phyloP scores from a whole-genome alignment of 2,329 filamentous ascomycete species.

The Colletotrichum higginsianum region DNA sequence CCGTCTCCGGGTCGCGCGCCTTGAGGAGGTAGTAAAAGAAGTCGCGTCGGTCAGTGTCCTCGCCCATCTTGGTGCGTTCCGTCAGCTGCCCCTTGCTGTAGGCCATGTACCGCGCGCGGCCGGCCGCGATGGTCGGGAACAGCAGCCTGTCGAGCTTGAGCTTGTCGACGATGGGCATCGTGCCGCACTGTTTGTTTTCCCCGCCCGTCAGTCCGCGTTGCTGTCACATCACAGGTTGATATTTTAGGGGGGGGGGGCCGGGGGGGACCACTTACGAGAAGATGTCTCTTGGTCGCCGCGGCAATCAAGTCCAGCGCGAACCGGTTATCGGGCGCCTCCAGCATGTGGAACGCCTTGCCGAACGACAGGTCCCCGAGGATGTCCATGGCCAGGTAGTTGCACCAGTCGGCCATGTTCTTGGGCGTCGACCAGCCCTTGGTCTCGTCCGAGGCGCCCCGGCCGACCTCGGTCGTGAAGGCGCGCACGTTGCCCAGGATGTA shows the following conservation, averaged over 20 bases:
- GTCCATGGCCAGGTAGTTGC: conserved; percentile 74
- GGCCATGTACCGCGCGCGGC: conserved; percentile 78
- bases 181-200: conserved; percentile 69
- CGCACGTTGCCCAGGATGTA: conserved; percentile 77
- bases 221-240: too few relatives aligned
- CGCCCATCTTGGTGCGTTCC: conserved; percentile 76
- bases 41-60: conserved; percentile 77
- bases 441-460: conserved; percentile 55
- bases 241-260: too few relatives aligned
- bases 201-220: too few relatives aligned
- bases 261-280: conserved; percentile 68
- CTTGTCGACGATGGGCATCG: conserved; percentile 78
- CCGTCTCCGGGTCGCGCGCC: conserved; percentile 79
- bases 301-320: conserved; percentile 78
- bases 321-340: conserved; percentile 72
- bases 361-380: conserved; percentile 74
- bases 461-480: conserved; percentile 75
- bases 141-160: conserved; percentile 78
- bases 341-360: conserved; percentile 75
- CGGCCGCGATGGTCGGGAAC: conserved; percentile 76
- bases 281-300: conserved; percentile 76
- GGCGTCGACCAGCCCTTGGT: conserved; percentile 70
- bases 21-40: conserved; percentile 84
- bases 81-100: conserved; percentile 78
- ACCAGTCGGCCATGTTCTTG: conserved; percentile 76